Percentiles rank a stretch among this genome's conserved stretches.
Evolutionary conservation across 75 land plant genomes (phyloP).

Genomic region (Picea sitchensis): DNA sequence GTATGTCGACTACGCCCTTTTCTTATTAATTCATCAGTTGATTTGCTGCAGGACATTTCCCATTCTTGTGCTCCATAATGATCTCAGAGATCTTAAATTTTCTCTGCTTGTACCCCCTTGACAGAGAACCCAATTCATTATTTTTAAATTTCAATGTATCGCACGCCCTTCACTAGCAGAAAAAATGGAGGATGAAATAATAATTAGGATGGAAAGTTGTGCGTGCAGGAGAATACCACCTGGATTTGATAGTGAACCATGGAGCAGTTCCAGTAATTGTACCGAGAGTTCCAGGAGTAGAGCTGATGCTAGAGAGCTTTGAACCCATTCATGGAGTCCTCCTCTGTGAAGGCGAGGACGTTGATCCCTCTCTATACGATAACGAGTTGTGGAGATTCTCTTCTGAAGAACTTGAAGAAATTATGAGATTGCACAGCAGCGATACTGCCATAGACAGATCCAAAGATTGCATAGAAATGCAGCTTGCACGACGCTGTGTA

Average conservation of each 20-base stretch:
- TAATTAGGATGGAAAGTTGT: no score
- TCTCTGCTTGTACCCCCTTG: no score
- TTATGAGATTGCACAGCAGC: conserved; percentile 60
- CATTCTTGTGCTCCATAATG: no score
- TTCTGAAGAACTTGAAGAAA: conserved; percentile 67
- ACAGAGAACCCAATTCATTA: no score
- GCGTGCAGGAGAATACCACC: conserved; percentile 80
- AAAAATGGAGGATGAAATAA: no score
- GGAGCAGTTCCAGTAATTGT: conserved; percentile 95
- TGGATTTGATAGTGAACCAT: conserved; percentile 83
- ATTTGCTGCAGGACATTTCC: no score
- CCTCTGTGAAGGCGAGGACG: conserved; percentile 92
- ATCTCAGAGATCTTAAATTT: no score
- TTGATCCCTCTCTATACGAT: conserved; percentile 71
- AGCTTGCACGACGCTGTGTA: conserved; percentile 74
- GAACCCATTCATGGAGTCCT: conserved; percentile 95
- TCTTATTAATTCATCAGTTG: no score
- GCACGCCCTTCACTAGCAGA: no score
- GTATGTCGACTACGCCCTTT: neutral
- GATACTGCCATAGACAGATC: conserved; percentile 78
- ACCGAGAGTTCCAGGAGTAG: conserved; percentile 73
- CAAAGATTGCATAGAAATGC: conserved; percentile 81
- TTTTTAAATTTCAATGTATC: no score
- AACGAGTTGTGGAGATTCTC: conserved; percentile 39
- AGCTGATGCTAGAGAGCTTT: conserved; percentile 70